Base-by-base conservation (phyloP, 2,329 filamentous ascomycete genomes). In the Alternaria rosae region DNA sequence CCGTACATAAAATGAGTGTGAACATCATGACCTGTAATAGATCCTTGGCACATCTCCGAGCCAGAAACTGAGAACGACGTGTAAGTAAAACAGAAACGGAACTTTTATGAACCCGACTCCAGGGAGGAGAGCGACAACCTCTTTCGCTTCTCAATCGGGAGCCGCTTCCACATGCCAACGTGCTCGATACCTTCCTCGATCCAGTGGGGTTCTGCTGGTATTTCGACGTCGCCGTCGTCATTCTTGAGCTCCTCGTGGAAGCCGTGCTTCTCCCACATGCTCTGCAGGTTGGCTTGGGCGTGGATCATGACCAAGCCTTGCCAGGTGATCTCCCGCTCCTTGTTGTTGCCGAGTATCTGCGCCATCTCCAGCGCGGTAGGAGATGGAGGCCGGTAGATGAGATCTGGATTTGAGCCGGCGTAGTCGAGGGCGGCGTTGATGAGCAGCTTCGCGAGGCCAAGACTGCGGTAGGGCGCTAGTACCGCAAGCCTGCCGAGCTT, bases 141-240 rank as follows among this genome's bases (percentile, higher is more conserved):
- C 58, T 66, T 66, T 15, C 55, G 43, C 47, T 59, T 63, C 30
- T 65, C 63, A 6, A 68, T 20, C 12, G 51, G 48, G 6, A 85
- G 38, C 60, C 81, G 70, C 77, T 80, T 85, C 85, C 87, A 97
- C 93, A 97, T 96, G 62, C 92, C 93, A 17, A 96, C 85, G 82
- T 97, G 93, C 67, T 87, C 84, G 57, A 97, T 94, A 5, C 91
- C 92, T 73, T 95, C 93, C 78, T 97, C 93, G 64, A 85, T 84
- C 93, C 93, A 97, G 28, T 70, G 74, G 30, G 69, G 70, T 57
- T 78, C 76, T 20, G 73, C 74, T 3, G 55, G 35, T 17, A 77
- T 74, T 48, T 76, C 73, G 1, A 78, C 66, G 11, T 74, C 63
- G 21, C 73, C 76, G 2, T 70, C 53, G 30, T 78, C 84, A 1